These are phyloP conservation scores for Sarocladiaceae sp. DNA, from an alignment of 2,329 filamentous ascomycete genomes.

Conservation along the genomic window DNA sequence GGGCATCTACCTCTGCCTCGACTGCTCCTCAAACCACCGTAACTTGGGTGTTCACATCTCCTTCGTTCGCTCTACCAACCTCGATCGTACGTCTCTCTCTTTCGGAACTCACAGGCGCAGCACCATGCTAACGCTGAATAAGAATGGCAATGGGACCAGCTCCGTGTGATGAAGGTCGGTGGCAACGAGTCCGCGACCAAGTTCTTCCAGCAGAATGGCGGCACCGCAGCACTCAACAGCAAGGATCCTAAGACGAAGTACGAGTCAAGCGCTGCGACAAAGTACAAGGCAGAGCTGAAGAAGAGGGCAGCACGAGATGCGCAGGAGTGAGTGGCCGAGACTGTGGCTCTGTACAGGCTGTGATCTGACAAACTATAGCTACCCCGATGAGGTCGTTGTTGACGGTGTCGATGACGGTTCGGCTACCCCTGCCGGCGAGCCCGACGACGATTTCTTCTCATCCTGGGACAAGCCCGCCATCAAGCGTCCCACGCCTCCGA, in stretches of 20 bases:
- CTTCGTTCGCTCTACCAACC: slow-evolving; percentile 95
- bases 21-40: slow-evolving; percentile 94
- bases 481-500: slow-evolving; percentile 89
- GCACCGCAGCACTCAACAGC: slow-evolving; percentile 86
- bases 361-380: slow-evolving; percentile 36
- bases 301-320: slow-evolving; percentile 76
- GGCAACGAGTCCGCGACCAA: slow-evolving; percentile 97
- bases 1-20: slow-evolving; percentile 95
- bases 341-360: neutral
- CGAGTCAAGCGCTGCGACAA: slow-evolving; percentile 82
- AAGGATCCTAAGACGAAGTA: slow-evolving; percentile 98
- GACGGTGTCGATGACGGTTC: slow-evolving; percentile 65
- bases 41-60: slow-evolving; percentile 98
- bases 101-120: neutral
- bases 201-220: slow-evolving; percentile 95
- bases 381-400: slow-evolving; percentile 78
- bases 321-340: slow-evolving; percentile 59
- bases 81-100: slow-evolving; percentile 69
- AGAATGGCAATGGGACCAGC: slow-evolving; percentile 99
- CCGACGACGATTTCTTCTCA: slow-evolving; percentile 96
- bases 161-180: slow-evolving; percentile 95
- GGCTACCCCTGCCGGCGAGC: slow-evolving; percentile 73
- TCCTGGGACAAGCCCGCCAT: slow-evolving; percentile 98
- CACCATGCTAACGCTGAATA: neutral
- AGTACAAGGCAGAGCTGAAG: slow-evolving; percentile 97